Percentiles rank a stretch among this genome's conserved stretches.
These are phyloP conservation scores for Naumovozyma dairenensis DNA, from an alignment of 805 yeast species.

Conservation along the genomic window DNA sequence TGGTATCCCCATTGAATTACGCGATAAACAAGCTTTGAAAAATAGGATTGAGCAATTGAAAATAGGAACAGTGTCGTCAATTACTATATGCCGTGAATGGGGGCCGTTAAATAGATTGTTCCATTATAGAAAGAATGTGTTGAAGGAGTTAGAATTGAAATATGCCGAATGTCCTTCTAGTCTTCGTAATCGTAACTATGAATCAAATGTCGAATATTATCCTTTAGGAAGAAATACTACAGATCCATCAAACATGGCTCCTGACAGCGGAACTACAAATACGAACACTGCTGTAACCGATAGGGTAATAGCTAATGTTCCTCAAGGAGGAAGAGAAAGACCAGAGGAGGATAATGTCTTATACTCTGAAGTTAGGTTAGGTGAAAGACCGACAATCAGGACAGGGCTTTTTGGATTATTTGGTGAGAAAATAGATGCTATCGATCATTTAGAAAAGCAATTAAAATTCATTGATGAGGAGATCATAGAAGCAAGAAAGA, in stretches of 20 bases:
- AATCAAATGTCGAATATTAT: conserved; percentile 19
- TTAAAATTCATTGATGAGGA: conserved; percentile 61
- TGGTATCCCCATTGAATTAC: conserved; percentile 77
- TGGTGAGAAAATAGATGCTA: conserved; percentile 72
- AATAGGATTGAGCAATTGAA: conserved; percentile 68
- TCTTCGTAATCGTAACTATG: conserved; percentile 17
- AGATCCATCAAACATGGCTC: neutral
- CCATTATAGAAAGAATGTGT: conserved; percentile 42
- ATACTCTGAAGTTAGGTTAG: conserved; percentile 23
- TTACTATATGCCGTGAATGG: conserved; percentile 86
- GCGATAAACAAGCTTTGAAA: conserved; percentile 61
- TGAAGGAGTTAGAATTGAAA: conserved; percentile 51
- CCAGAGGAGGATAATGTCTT: conserved; percentile 17
- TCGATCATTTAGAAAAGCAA: conserved; percentile 62
- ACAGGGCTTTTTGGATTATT: conserved; percentile 51
- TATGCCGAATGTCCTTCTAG: conserved; percentile 26
- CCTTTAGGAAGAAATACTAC: conserved; percentile 9
- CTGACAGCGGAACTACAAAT: neutral
- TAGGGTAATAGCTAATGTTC: too few relatives aligned
- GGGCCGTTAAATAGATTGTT: conserved; percentile 56
- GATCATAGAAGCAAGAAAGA: conserved; percentile 51
- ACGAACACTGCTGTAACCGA: neutral
- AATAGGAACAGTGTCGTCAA: conserved; percentile 68
- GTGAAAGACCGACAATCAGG: conserved; percentile 51
- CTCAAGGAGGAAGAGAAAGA: conserved; percentile 4